These are phyloP conservation scores for Camelina sativa DNA, from an alignment of 345 rosid genomes.

Conservation along the genomic window DNA sequence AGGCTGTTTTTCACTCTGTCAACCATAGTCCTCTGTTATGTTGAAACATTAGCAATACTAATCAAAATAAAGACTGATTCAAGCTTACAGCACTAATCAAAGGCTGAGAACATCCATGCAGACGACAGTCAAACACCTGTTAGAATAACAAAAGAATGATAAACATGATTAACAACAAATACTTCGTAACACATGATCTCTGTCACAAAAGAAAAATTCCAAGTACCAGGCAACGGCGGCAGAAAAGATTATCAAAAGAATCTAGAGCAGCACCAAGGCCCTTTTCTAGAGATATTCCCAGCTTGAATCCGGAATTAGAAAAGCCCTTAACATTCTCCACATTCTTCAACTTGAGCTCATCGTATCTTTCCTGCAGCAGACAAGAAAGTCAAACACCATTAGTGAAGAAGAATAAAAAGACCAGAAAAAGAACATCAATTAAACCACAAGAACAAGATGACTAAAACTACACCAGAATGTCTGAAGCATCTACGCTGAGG, in stretches of 20 bases:
- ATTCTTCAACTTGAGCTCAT: conserved; percentile 61
- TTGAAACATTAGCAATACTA: conserved; percentile 15
- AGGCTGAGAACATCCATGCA: conserved; percentile 97
- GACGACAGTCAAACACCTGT: conserved; percentile 98
- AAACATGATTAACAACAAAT: conserved; percentile 14
- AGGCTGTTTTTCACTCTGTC: conserved; percentile 86
- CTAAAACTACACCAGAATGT: conserved; percentile 63
- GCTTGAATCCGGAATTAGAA: conserved; percentile 53
- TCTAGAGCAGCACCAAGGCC: conserved; percentile 90
- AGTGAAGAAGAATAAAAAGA: conserved; percentile 30
- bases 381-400: conserved; percentile 26
- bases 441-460: conserved; percentile 30
- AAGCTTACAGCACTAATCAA: conserved; percentile 80
- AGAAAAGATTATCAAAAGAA: conserved; percentile 97
- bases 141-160: conserved; percentile 31
- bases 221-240: conserved; percentile 96
- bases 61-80: conserved; percentile 22
- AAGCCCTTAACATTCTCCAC: conserved; percentile 51
- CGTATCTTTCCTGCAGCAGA: conserved; percentile 76
- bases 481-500: conserved; percentile 65
- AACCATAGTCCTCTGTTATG: conserved; percentile 46
- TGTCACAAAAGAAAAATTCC: conserved; percentile 32
- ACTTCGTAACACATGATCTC: conserved; percentile 5
- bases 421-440: conserved; percentile 13
- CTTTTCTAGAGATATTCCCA: conserved; percentile 72